phyloP scores from a whole-genome alignment of 768 basidiomycete species.

The Naganishia vishniacii region DNA sequence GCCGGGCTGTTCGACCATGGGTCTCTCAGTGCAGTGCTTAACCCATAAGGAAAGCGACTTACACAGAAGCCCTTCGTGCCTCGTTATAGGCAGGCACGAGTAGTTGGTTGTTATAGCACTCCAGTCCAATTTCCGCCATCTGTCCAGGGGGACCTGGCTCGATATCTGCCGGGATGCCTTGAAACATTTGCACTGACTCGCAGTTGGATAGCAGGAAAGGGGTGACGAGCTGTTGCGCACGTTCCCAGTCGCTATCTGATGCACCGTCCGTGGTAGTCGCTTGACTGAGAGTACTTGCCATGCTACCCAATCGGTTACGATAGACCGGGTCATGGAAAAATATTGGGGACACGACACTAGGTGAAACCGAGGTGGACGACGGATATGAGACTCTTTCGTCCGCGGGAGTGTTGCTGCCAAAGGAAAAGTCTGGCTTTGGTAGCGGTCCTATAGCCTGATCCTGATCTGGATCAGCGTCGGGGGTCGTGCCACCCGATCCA shows the following conservation, averaged over 20 bases:
- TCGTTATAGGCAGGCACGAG: conserved; percentile 3
- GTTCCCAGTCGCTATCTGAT: conserved; percentile 32
- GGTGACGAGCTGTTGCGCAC: conserved; percentile 3
- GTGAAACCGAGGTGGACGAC: not conserved
- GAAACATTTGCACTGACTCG: not conserved
- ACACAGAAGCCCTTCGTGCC: conserved; percentile 42
- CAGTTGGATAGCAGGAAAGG: conserved; percentile 3
- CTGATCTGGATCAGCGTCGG: not conserved
- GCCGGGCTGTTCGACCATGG: conserved; percentile 1
- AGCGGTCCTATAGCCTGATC: conserved; percentile 28
- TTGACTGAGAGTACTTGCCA: conserved; percentile 38
- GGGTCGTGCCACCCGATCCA: not conserved
- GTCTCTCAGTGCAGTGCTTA: too few relatives aligned
- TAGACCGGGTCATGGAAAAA: not conserved
- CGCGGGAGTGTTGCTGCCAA: conserved; percentile 26
- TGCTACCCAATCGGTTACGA: conserved; percentile 36
- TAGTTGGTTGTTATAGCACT: not conserved
- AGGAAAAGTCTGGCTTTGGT: conserved; percentile 43
- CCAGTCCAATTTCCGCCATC: not conserved
- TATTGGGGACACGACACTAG: not conserved
- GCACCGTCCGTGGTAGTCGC: conserved; percentile 32
- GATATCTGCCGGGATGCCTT: not conserved
- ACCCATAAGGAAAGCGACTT: conserved; percentile 35
- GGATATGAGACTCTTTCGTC: not conserved
- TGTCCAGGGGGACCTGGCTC: not conserved